Conservation (phyloP, 805 yeast species). For the Kodamaea sagamina region DNA sequence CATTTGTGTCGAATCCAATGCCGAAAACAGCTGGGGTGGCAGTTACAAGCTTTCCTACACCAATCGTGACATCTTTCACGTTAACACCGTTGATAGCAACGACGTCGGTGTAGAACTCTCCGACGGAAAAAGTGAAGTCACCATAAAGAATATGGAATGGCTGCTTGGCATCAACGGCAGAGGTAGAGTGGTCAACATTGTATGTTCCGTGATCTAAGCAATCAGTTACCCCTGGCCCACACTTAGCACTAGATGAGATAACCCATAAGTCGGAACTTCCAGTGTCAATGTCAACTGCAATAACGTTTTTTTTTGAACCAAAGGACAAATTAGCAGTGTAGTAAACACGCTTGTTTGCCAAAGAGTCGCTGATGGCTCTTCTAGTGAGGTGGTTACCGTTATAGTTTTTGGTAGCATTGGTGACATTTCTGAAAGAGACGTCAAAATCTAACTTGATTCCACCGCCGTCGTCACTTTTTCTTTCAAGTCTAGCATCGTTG, state of each 20-base stretch:
- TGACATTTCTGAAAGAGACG: background rate
- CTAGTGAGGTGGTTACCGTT: background rate
- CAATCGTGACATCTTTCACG: slow-evolving; percentile 3
- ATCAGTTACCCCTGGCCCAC: background rate
- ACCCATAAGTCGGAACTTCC: slow-evolving; percentile 18
- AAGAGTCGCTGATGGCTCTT: background rate
- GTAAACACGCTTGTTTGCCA: slow-evolving; percentile 9
- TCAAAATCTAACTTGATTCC: slow-evolving; percentile 8
- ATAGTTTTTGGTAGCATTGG: background rate
- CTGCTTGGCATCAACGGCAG: slow-evolving; percentile 7
- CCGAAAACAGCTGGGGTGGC: slow-evolving; percentile 8
- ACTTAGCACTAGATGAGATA: slow-evolving; percentile 5
- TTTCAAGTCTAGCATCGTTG: background rate
- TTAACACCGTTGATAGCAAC: slow-evolving; percentile 6
- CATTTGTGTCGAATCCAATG: slow-evolving; percentile 8
- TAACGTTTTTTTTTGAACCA: slow-evolving; percentile 13
- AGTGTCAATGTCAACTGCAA: slow-evolving; percentile 14
- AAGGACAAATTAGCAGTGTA: slow-evolving; percentile 3
- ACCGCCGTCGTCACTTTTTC: slow-evolving; percentile 7
- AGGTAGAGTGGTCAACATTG: slow-evolving; percentile 11
- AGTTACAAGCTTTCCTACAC: background rate
- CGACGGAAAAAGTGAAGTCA: slow-evolving; percentile 4
- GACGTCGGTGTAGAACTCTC: slow-evolving; percentile 7
- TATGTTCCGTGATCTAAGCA: slow-evolving; percentile 4
- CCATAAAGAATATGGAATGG: slow-evolving; percentile 3